phyloP scores from a whole-genome alignment of 2,329 filamentous ascomycete species.

The Fusarium sp. region DNA sequence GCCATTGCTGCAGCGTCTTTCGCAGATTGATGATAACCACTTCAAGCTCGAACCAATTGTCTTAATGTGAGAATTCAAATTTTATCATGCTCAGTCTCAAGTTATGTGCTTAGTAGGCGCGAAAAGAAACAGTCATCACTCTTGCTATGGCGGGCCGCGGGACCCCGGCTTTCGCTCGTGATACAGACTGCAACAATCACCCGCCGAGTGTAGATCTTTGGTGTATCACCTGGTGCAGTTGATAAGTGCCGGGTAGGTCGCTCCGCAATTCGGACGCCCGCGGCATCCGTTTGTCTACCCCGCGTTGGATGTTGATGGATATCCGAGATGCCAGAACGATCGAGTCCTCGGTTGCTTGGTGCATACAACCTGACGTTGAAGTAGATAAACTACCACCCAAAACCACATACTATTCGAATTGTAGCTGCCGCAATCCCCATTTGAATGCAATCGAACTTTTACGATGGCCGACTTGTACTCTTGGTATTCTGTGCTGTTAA shows the following conservation, averaged over 20 bases:
- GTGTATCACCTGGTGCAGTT: no score
- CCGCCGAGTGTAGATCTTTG: background rate
- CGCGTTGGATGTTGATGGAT: background rate
- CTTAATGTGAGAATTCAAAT: rapidly evolving
- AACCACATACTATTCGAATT: no score
- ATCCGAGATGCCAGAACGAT: rapidly evolving
- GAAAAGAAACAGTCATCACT: no score
- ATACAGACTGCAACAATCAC: rapidly evolving
- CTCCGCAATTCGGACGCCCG: background rate
- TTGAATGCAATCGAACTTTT: rapidly evolving
- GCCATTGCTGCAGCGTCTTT: background rate
- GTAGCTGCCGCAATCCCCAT: no score
- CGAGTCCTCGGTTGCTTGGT: background rate
- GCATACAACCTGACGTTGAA: no score
- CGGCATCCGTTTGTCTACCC: background rate
- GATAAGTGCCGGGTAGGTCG: background rate
- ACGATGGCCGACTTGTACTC: background rate
- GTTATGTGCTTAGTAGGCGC: no score
- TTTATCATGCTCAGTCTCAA: background rate
- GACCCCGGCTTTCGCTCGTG: background rate
- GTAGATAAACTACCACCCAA: background rate
- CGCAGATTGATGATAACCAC: rapidly evolving
- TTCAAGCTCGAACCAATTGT: rapidly evolving
- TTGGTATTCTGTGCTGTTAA: background rate
- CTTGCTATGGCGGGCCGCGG: background rate